These are phyloP conservation scores for Malbranchea zuffiana DNA, from an alignment of 2,329 filamentous ascomycete genomes.

Conservation along the genomic window DNA sequence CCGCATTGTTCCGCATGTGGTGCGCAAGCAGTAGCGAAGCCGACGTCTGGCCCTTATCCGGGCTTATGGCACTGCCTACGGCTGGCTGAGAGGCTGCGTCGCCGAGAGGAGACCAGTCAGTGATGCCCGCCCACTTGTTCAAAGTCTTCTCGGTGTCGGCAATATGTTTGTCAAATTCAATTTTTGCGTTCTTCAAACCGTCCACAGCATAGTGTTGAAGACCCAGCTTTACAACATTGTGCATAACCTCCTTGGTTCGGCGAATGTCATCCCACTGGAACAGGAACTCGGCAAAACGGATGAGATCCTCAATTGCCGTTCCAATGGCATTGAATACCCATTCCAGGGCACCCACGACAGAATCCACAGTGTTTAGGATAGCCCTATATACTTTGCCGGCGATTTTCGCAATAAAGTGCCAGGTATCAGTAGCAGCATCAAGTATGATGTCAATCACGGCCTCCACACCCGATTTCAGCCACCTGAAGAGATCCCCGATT, in stretches of 20 bases:
- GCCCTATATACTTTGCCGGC: slow-evolving; percentile 11
- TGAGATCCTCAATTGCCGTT: slow-evolving; percentile 7
- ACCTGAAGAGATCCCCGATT: neutral
- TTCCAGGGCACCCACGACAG: slow-evolving; percentile 9
- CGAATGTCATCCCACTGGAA: slow-evolving; percentile 16
- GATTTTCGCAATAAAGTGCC: slow-evolving; percentile 4
- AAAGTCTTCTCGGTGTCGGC: neutral
- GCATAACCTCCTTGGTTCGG: slow-evolving; percentile 12
- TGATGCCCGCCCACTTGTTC: neutral
- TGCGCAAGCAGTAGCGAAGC: neutral
- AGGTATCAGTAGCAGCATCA: neutral
- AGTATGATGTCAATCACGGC: neutral
- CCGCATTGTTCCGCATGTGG: neutral
- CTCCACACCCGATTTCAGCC: neutral
- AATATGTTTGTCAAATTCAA: neutral
- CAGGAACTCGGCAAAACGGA: slow-evolving; percentile 10
- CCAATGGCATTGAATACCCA: slow-evolving; percentile 5
- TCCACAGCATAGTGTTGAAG: neutral
- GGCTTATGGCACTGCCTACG: neutral
- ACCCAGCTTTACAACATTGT: slow-evolving; percentile 11
- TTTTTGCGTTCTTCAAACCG: neutral
- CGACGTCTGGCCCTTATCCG: neutral
- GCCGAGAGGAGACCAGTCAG: neutral
- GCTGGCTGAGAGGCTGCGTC: neutral
- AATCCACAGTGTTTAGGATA: slow-evolving; percentile 12